Conservation (phyloP, 2,329 filamentous ascomycete genomes). For the Calonectria pseudoreteaudii region DNA sequence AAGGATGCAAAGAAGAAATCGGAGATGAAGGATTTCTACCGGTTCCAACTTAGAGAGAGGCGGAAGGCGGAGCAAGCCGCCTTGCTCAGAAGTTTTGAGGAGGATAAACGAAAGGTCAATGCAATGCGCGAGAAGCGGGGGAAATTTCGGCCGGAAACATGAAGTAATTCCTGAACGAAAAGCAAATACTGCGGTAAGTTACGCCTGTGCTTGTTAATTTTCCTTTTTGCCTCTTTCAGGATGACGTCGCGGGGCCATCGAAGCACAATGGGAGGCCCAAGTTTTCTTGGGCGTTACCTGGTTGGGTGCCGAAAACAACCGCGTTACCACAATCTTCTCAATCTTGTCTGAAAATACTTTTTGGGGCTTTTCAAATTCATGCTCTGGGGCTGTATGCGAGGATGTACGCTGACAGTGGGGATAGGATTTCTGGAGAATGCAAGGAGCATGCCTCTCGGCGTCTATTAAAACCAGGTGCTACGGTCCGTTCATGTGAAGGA, state of each 20-base stretch:
- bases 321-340: constrained; percentile 75
- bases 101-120: constrained; percentile 78
- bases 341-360: constrained; percentile 61
- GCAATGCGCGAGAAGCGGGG: constrained; percentile 77
- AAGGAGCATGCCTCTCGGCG: background rate
- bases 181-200: constrained; percentile 29
- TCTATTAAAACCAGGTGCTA: background rate
- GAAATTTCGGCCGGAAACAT: constrained; percentile 67
- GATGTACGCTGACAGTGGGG: constrained; percentile 12
- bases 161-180: constrained; percentile 30
- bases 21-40: constrained; percentile 80
- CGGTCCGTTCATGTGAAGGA: background rate
- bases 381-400: background rate
- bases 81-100: constrained; percentile 78
- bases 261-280: constrained; percentile 40
- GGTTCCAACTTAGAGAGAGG: constrained; percentile 84
- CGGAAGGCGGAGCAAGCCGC: constrained; percentile 79
- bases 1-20: constrained; percentile 72
- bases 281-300: constrained; percentile 40
- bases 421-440: background rate
- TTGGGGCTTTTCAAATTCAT: constrained; percentile 3
- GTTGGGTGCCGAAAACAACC: constrained; percentile 70
- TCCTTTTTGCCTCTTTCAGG: constrained; percentile 43
- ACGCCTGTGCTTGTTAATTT: background rate
- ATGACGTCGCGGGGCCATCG: constrained; percentile 69